phyloP scores from a whole-genome alignment of 2,329 filamentous ascomycete genomes.

The Calonectria naviculata region DNA sequence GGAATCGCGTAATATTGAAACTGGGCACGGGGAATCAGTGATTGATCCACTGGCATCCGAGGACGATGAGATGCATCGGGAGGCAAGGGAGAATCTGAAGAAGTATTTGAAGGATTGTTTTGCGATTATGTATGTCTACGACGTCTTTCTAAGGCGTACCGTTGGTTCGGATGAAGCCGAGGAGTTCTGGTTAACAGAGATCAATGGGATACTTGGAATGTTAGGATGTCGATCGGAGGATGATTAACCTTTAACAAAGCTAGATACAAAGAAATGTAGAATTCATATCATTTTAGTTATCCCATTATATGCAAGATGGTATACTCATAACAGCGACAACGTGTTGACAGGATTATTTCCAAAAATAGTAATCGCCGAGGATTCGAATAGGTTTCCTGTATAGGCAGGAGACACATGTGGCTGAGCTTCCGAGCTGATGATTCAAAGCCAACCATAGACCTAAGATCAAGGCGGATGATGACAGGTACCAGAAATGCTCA shows the following conservation, averaged over 20 bases:
- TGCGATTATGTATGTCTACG: background rate
- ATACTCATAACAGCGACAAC: background rate
- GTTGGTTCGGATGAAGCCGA: background rate
- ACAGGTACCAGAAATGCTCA: background rate
- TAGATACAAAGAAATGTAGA: background rate
- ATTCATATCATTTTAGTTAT: background rate
- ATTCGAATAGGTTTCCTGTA: background rate
- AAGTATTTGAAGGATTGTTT: background rate
- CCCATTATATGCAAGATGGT: too few species aligned
- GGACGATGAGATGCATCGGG: background rate
- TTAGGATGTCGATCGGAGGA: background rate
- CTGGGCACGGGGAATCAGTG: background rate
- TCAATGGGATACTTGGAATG: background rate
- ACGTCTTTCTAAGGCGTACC: background rate
- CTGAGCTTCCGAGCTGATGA: background rate
- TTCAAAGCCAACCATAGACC: background rate
- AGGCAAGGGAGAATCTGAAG: background rate
- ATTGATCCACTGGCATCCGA: background rate
- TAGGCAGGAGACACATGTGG: background rate
- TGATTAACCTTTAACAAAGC: background rate
- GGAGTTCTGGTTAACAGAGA: background rate
- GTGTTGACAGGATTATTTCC: background rate
- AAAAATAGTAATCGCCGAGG: background rate
- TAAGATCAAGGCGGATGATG: background rate
- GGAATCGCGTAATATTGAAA: background rate